phyloP scores from a whole-genome alignment of 352 stramenopile genomes.

The Phytophthora cajani region DNA sequence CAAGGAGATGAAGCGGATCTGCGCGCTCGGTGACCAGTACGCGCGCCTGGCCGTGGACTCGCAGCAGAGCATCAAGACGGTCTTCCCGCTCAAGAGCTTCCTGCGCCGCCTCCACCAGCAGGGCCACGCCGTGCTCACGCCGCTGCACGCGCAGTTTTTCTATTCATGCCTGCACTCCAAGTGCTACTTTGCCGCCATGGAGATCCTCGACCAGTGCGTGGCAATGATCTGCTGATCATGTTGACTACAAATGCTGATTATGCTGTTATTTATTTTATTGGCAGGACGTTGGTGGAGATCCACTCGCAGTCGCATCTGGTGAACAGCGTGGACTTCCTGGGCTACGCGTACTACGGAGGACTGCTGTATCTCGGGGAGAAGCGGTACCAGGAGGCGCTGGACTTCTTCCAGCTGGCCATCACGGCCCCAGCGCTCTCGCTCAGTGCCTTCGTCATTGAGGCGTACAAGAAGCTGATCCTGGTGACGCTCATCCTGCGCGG shows the following conservation, averaged over 20 bases:
- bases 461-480: constrained; percentile 86
- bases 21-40: constrained; percentile 60
- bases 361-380: constrained; percentile 80
- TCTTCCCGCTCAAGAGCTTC: constrained; percentile 78
- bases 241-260: neutral
- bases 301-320: constrained; percentile 65
- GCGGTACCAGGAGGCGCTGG: constrained; percentile 73
- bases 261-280: neutral
- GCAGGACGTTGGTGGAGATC: constrained; percentile 77
- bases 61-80: constrained; percentile 61
- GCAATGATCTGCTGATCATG: neutral
- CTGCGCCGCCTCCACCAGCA: constrained; percentile 68
- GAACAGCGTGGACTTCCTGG: constrained; percentile 68
- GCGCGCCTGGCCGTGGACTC: constrained; percentile 52
- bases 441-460: constrained; percentile 82
- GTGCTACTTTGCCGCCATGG: constrained; percentile 75
- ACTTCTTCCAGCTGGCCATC: constrained; percentile 77
- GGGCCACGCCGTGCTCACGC: constrained; percentile 60
- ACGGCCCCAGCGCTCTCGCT: constrained; percentile 75
- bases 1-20: constrained; percentile 73
- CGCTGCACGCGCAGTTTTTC: constrained; percentile 74
- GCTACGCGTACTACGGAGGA: constrained; percentile 88
- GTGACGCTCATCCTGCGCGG: constrained; percentile 69
- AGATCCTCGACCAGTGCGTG: constrained; percentile 72
- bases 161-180: constrained; percentile 85